phyloP scores from a whole-genome alignment of 2,329 filamentous ascomycete genomes.

The Fusarium stilboides region DNA sequence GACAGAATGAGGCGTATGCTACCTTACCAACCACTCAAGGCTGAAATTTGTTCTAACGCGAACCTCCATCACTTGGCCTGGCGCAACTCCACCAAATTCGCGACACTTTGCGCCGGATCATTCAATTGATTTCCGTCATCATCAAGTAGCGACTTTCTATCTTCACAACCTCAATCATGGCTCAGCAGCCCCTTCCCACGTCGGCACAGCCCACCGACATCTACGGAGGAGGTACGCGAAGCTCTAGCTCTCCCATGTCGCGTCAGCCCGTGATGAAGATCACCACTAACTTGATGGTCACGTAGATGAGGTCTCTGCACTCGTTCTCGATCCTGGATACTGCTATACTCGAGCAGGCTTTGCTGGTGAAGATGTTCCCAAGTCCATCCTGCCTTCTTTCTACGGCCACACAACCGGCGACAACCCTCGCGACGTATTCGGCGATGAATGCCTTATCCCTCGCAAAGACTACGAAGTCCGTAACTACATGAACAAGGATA shows the following conservation, averaged over 20 bases:
- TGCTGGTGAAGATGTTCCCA: conserved; percentile 96
- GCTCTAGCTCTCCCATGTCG: conserved; percentile 39
- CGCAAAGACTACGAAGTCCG: conserved; percentile 83
- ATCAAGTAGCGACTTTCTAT: conserved; percentile 14
- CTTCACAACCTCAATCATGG: conserved; percentile 59
- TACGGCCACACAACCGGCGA: conserved; percentile 76
- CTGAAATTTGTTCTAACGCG: conserved; percentile 56
- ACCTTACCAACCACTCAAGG: conserved; percentile 49
- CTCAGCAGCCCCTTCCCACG: conserved; percentile 69
- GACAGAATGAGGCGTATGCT: conserved; percentile 25
- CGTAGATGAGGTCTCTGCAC: conserved; percentile 94
- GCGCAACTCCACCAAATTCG: conserved; percentile 49
- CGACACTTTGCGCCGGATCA: conserved; percentile 45
- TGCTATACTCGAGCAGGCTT: conserved; percentile 94
- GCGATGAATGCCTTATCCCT: conserved; percentile 90
- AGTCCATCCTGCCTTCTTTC: conserved; percentile 91
- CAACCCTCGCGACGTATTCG: conserved; percentile 76
- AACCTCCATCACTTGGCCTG: conserved; percentile 39
- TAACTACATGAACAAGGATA: conserved; percentile 92
- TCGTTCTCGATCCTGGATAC: conserved; percentile 96
- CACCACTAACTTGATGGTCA: conserved; percentile 40
- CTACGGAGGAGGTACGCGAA: conserved; percentile 71
- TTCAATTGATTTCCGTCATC: conserved; percentile 48
- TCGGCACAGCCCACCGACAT: conserved; percentile 73
- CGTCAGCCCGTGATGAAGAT: conserved; percentile 30